Evolutionary conservation across 139 green algal genomes (phyloP), one percentile per base, ranked within the genome.

Genomic region (Chlorella sp.): DNA sequence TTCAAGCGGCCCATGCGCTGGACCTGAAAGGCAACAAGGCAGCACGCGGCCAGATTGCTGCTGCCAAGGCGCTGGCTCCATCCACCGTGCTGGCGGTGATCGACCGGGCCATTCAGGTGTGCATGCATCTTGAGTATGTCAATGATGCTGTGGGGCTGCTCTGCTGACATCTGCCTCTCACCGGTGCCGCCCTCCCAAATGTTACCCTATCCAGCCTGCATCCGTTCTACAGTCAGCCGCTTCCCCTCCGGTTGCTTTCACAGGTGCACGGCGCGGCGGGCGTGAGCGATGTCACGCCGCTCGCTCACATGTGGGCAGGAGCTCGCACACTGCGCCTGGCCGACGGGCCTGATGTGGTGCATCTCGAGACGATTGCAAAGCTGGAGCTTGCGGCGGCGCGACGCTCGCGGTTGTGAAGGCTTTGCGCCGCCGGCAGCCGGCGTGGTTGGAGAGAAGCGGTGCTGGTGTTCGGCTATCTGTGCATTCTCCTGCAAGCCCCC

Each of bases 321-420:
- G 95, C 94, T 0, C 93, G 97, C 44, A 99, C 97, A 16, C 94
- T 99, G 71, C 91, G 97, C 25, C 91, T 99, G 65, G 97, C 97
- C 7, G 97, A 99, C 82, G 97, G 97, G 1, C 97, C 97, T 2
- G 97, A 99, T 68, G 95, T 98, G 84, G 97, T 99, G 78, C 97
- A 99, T 87, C 86, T 99, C 81, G 90, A 88, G n/a, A 96, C 97
- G 11, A 93, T 99, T 32, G 97, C 95, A 23, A 95, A 94, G 80
- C 64, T 96, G 72, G 97, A 98, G 89, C 78, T 98, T 30, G 81
- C 62, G 18, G 76, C 60, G 3, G 25, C 23, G 11, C 25, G 60
- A 13, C 56, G 76, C 15, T 63, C 76, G n/a, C 44, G 47, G 23
- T 47, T 64, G 72, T 63, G 44, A 79, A 3, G 70, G n/a, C n/a